phyloP scores from a whole-genome alignment of 2,329 filamentous ascomycete species.

The Xylariaceae sp. region DNA sequence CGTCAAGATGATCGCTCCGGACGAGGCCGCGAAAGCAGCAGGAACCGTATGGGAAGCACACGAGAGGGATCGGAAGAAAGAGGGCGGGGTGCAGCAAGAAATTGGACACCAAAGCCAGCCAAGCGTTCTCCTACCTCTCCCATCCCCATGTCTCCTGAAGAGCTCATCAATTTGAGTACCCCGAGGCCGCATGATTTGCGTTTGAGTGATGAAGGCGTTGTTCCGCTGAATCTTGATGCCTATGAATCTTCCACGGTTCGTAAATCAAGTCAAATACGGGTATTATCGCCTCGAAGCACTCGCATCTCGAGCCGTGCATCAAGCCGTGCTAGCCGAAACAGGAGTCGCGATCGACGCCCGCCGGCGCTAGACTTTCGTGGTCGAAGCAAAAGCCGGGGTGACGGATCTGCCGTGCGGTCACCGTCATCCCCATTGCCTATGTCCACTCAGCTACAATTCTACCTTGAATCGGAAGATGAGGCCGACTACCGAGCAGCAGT shows the following conservation, averaged over 20 bases:
- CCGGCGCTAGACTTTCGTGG: slow-evolving; percentile 53
- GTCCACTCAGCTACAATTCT: slow-evolving; percentile 54
- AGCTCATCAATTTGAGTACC: slow-evolving; percentile 61
- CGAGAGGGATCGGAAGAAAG: slow-evolving; percentile 66
- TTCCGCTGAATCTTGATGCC: slow-evolving; percentile 29
- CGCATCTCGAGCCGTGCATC: slow-evolving; percentile 42
- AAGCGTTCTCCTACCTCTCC: slow-evolving; percentile 91
- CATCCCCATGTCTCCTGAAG: slow-evolving; percentile 89
- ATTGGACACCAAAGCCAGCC: slow-evolving; percentile 61
- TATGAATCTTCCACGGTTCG: slow-evolving; percentile 44
- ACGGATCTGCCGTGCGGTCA: slow-evolving; percentile 59
- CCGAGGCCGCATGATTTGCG: slow-evolving; percentile 35
- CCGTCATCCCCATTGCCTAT: slow-evolving; percentile 79
- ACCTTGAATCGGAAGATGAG: slow-evolving; percentile 59
- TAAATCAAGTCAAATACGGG: slow-evolving; percentile 38
- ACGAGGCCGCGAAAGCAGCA: slow-evolving; percentile 45
- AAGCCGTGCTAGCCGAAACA: slow-evolving; percentile 45
- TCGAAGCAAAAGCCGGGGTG: slow-evolving; percentile 57
- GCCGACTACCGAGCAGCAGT: slow-evolving; percentile 53
- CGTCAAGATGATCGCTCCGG: slow-evolving; percentile 39
- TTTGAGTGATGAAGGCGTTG: slow-evolving; percentile 23
- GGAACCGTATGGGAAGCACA: slow-evolving; percentile 46
- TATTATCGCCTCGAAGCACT: slow-evolving; percentile 29
- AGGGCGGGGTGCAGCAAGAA: slow-evolving; percentile 61
- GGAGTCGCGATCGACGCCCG: slow-evolving; percentile 45